phyloP scores from a whole-genome alignment of 2,329 filamentous ascomycete species.

The Penicillium sp. region DNA sequence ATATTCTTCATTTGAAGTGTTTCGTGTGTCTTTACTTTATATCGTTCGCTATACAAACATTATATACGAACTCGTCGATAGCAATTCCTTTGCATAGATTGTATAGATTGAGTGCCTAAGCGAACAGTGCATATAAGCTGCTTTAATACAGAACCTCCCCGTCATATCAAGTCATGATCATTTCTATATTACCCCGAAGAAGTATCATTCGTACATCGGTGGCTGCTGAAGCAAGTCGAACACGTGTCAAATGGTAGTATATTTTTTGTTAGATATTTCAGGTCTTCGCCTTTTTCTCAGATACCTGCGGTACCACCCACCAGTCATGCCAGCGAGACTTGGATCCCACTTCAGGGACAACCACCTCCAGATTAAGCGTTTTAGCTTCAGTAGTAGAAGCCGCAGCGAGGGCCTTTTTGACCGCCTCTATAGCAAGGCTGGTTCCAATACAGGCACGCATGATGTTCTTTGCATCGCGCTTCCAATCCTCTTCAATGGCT shows the following conservation, averaged over 20 bases:
- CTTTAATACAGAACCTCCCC: not conserved
- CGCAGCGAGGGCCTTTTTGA: constrained; percentile 56
- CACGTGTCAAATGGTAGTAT: not conserved
- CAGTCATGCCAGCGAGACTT: constrained; percentile 47
- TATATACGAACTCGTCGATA: too few relatives aligned
- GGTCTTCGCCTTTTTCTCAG: constrained; percentile 16
- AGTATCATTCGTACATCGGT: constrained; percentile 1
- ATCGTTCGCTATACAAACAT: too few relatives aligned
- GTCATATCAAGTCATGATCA: constrained; percentile 7
- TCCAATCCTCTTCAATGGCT: constrained; percentile 62
- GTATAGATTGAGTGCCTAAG: too few relatives aligned
- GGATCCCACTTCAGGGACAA: constrained; percentile 39
- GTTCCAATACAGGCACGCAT: constrained; percentile 70
- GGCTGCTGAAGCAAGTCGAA: not conserved
- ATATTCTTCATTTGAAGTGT: too few relatives aligned
- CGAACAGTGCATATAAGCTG: too few relatives aligned
- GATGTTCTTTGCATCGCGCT: constrained; percentile 57
- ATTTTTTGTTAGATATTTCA: not conserved
- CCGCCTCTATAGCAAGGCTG: constrained; percentile 61
- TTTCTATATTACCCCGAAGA: constrained; percentile 1
- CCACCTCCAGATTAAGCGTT: constrained; percentile 34
- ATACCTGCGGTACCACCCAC: constrained; percentile 47
- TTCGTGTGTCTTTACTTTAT: too few relatives aligned
- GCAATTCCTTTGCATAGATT: too few relatives aligned
- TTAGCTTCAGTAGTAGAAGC: constrained; percentile 1